Evolutionary conservation across 495 filamentous ascomycete species (phyloP).

Genomic region (Lophiotrema nucula): DNA sequence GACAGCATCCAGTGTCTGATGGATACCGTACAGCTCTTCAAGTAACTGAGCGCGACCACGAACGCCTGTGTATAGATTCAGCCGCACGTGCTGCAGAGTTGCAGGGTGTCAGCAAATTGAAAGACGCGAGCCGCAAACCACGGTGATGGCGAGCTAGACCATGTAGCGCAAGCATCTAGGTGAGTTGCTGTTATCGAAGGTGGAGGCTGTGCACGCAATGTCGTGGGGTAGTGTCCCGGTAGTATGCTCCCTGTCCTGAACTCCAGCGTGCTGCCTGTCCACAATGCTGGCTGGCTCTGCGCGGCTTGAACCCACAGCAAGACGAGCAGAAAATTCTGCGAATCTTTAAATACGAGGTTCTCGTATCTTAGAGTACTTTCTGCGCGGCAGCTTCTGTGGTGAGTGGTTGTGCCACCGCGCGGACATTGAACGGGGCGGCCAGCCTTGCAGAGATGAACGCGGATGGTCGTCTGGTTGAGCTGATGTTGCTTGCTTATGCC

Average conservation of each 20-base stretch:
- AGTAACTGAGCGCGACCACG: constrained; percentile 2
- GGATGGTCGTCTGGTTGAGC: no score
- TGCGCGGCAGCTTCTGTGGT: no score
- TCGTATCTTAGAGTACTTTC: no score
- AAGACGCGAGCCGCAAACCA: constrained; percentile 18
- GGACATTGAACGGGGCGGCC: no score
- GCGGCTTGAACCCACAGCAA: no score
- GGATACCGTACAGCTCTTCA: constrained; percentile 11
- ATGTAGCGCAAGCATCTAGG: constrained; percentile 4
- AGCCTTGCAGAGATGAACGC: no score
- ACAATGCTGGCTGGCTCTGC: no score
- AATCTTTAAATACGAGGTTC: no score
- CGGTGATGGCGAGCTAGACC: constrained; percentile 1
- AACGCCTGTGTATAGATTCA: constrained; percentile 8
- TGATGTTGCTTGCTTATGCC: no score
- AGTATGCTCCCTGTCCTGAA: not conserved
- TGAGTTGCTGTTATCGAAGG: constrained; percentile 18
- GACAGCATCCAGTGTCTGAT: constrained; percentile 13
- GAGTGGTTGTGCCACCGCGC: no score
- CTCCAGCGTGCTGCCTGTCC: not conserved
- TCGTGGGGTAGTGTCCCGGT: not conserved
- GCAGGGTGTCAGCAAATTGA: constrained; percentile 25
- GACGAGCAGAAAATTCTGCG: no score
- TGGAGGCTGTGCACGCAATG: constrained; percentile 29
- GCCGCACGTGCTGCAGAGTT: constrained; percentile 33